A percentile compares a stretch with the other conserved stretches of the same genome.
Evolutionary conservation across 2,329 filamentous ascomycete species (phyloP).

Genomic region (Sarocladium oryzae): DNA sequence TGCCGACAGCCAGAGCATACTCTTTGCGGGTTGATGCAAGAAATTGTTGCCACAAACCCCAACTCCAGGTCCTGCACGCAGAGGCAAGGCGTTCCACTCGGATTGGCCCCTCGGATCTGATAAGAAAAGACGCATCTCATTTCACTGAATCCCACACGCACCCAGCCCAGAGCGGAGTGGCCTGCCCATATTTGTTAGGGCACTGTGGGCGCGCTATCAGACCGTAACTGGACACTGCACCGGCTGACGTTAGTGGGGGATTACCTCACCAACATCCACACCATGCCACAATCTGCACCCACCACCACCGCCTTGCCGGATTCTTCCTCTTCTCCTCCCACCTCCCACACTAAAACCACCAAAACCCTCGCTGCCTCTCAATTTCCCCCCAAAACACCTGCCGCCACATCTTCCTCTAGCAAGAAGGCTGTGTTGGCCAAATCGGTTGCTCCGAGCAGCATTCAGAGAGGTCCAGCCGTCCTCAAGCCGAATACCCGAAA

Average conservation of each 20-base stretch:
- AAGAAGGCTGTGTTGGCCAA: slow-evolving; percentile 3
- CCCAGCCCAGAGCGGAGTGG: too few species aligned
- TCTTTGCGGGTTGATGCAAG: background rate
- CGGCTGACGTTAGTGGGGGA: background rate
- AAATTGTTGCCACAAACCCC: background rate
- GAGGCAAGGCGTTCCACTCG: background rate
- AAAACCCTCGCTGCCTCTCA: background rate
- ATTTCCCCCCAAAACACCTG: background rate
- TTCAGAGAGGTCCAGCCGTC: slow-evolving; percentile 11
- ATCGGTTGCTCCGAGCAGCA: background rate
- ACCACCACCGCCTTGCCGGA: background rate
- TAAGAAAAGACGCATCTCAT: slow-evolving; percentile 10
- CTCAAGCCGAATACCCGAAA: slow-evolving; percentile 18
- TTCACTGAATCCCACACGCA: background rate
- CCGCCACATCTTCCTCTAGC: background rate
- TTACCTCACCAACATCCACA: slow-evolving; percentile 1
- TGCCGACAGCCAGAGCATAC: too few species aligned
- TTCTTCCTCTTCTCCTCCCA: slow-evolving; percentile 40
- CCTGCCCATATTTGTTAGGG: slow-evolving; percentile 1
- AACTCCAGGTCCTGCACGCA: background rate
- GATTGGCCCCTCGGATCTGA: slow-evolving; percentile 7
- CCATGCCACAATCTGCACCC: slow-evolving; percentile 7
- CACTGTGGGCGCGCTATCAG: background rate
- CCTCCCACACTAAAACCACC: slow-evolving; percentile 36
- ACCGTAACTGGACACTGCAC: background rate